Base-by-base conservation (phyloP, 495 filamentous ascomycete species). In the Aspergillus taichungensis region DNA sequence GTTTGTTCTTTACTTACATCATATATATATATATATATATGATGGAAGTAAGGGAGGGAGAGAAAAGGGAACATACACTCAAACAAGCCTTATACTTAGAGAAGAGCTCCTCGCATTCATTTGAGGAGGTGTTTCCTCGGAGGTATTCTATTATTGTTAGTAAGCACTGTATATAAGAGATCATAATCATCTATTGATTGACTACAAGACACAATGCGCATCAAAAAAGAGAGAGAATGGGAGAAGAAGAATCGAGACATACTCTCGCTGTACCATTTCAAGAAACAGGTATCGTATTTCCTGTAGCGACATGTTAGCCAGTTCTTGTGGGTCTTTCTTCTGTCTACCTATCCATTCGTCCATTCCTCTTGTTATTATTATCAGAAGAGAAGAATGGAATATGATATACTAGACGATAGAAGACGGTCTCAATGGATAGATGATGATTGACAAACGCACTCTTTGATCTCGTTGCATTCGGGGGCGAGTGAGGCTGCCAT, bases 261-360 rank as follows among this genome's bases (percentile, higher is more conserved):
- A 91, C 89, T 94, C 63, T 95, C 89, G 56, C 87, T 94, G 64
- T 95, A 95, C 89, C 89, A 95, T 61, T 91, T 94, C 34, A 95
- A 65, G 54, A 95, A 95, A 64, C 89, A 95, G 37, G 80, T 86
- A 57, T 95, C 89, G 61, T 95, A 95, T 57, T 80, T 85, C 52
- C 85, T 88, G 46, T 7, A 29, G 40, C 34, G 9, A 12, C 8
- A 6, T 28, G 32, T 71, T 47, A 67, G 56, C 18, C 1, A 24
- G 18, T 24, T 24, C 18, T 24, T 24, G 18, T 24, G 18, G 4
- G 18, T 24, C 18, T 24, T 24, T 24, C 18, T 24, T 24, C 18
- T 24, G 18, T 24, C 1, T 24, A 24, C 4, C 18, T 4, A 24
- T 24, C 18, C n/a, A n/a, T n/a, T n/a, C n/a, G n/a, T n/a, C n/a